Percentiles rank a stretch among this genome's conserved stretches.
Conservation (phyloP, 176 grass and related monocot species). For the Cocos nucifera region DNA sequence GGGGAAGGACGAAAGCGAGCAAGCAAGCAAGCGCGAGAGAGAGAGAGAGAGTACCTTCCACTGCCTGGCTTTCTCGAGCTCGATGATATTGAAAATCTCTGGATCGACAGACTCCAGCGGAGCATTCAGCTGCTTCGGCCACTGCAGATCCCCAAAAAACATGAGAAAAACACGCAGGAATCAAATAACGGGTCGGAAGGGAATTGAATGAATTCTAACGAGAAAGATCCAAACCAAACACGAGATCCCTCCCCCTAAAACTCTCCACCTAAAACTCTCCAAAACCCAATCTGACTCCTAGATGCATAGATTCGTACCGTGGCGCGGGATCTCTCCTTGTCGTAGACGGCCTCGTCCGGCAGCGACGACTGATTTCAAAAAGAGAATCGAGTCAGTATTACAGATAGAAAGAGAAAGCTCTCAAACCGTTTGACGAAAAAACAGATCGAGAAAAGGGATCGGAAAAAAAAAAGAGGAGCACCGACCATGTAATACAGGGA, state of each 20-base stretch:
- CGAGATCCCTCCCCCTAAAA: too few relatives aligned
- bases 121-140: conserved; percentile 81
- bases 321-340: conserved; percentile 31
- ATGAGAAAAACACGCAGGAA: not conserved
- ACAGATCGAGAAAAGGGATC: not conserved
- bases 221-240: too few relatives aligned
- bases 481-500: conserved; percentile 25
- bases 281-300: too few relatives aligned
- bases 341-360: conserved; percentile 23
- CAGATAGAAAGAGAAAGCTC: not conserved
- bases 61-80: conserved; percentile 92
- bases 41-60: conserved; percentile 57
- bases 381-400: not conserved
- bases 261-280: too few relatives aligned
- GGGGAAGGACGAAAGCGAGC: too few relatives aligned
- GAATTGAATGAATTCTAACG: too few relatives aligned
- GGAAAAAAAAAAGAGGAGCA: not conserved
- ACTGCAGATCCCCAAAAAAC: conserved; percentile 30
- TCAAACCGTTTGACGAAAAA: not conserved
- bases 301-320: conserved; percentile 13
- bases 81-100: conserved; percentile 82
- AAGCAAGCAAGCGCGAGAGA: too few relatives aligned
- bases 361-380: conserved; percentile 21
- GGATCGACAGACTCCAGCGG: conserved; percentile 81
- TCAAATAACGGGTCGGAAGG: too few relatives aligned